phyloP scores from a whole-genome alignment of 495 filamentous ascomycete species.

The Penicillium longicatenatum region DNA sequence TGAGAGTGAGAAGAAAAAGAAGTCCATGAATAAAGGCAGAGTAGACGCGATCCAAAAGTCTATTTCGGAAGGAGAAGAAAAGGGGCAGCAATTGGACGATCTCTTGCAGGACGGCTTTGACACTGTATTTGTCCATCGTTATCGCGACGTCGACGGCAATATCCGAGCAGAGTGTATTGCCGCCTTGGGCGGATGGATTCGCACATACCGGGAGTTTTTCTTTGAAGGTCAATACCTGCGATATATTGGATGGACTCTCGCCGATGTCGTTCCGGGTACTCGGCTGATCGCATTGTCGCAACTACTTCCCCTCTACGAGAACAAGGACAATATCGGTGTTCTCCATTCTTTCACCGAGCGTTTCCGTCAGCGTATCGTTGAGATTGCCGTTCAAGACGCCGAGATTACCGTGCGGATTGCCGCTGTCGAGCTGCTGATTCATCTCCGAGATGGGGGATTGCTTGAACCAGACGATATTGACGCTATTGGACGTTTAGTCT shows the following conservation, averaged over 20 bases:
- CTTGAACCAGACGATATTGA: constrained; percentile 91
- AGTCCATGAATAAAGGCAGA: constrained; percentile 71
- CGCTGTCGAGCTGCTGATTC: constrained; percentile 76
- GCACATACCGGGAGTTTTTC: constrained; percentile 77
- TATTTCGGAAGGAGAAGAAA: constrained; percentile 65
- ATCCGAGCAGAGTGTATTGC: constrained; percentile 84
- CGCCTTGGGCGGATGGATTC: constrained; percentile 85
- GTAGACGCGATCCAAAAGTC: constrained; percentile 67
- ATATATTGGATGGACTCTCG: constrained; percentile 93
- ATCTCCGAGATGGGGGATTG: constrained; percentile 79
- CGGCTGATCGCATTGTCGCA: constrained; percentile 81
- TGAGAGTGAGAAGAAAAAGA: constrained; percentile 79
- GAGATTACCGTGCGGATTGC: constrained; percentile 76
- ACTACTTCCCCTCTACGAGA: constrained; percentile 72
- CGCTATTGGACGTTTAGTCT: constrained; percentile 78
- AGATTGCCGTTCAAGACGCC: constrained; percentile 83
- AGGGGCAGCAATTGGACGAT: constrained; percentile 61
- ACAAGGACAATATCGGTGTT: constrained; percentile 71
- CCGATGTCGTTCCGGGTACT: constrained; percentile 68
- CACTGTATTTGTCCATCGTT: constrained; percentile 89
- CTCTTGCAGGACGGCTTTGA: constrained; percentile 82
- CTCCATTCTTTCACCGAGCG: constrained; percentile 87
- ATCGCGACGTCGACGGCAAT: constrained; percentile 86
- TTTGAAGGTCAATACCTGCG: constrained; percentile 85
- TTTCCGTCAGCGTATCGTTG: constrained; percentile 83